These are phyloP conservation scores for Tricholoma sp. DNA, from an alignment of 768 basidiomycete species.

Conservation along the genomic window DNA sequence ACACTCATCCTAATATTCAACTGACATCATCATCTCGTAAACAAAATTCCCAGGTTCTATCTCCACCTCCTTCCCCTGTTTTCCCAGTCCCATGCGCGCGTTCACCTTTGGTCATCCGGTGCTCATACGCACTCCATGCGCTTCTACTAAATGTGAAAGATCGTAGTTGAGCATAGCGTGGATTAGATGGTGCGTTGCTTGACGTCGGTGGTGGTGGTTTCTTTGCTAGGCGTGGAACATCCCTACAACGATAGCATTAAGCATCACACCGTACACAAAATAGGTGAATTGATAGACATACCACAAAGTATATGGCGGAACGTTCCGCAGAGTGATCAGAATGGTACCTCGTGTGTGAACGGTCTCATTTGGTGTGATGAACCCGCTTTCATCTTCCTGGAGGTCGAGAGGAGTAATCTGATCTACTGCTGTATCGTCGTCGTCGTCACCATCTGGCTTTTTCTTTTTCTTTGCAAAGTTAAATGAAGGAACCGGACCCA, in stretches of 20 bases:
- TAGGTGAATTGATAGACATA: slow-evolving; percentile 24
- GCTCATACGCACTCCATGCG: slow-evolving; percentile 81
- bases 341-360: slow-evolving; percentile 57
- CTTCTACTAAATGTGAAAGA: slow-evolving; percentile 75
- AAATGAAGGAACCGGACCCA: slow-evolving; percentile 49
- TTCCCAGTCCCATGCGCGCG: slow-evolving; percentile 57
- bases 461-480: slow-evolving; percentile 40
- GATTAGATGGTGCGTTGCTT: slow-evolving; percentile 47
- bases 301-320: slow-evolving; percentile 86
- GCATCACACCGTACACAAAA: not conserved
- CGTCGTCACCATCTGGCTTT: slow-evolving; percentile 40
- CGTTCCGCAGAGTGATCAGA: slow-evolving; percentile 83
- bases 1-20: not conserved
- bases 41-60: slow-evolving; percentile 89
- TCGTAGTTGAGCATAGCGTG: slow-evolving; percentile 62
- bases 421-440: slow-evolving; percentile 24
- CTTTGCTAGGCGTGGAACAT: slow-evolving; percentile 71
- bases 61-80: slow-evolving; percentile 71
- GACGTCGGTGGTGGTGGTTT: slow-evolving; percentile 54
- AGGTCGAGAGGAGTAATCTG: slow-evolving; percentile 27
- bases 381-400: slow-evolving; percentile 12
- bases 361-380: slow-evolving; percentile 12
- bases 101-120: slow-evolving; percentile 92
- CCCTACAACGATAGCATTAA: slow-evolving; percentile 40
- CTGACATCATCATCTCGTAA: slow-evolving; percentile 23